Base-by-base conservation (phyloP, 345 rosid genomes). In the rapeseed (Brassica napus) region DNA sequence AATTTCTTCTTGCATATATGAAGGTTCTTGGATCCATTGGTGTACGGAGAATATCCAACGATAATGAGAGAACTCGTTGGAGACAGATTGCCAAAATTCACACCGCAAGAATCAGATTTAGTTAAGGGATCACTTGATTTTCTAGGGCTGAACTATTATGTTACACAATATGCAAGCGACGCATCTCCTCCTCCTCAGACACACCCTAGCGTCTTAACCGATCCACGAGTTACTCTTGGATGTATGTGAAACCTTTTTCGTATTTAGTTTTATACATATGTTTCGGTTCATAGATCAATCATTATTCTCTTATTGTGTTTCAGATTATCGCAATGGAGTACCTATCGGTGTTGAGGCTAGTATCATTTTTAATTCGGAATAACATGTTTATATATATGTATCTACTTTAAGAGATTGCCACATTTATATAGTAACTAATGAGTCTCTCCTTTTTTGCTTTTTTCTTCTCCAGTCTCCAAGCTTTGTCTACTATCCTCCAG, bases 61-160 rank as follows among this genome's bases (percentile, higher is more conserved):
- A 69, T 61, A 68, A 74, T 68, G 67, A 34, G 8, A 37, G 16
- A 34, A 1, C 15, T 34, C 3, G 59, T 81, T 3, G 80, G 77
- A 59, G 63, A 68, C 24, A 71, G 74, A 54, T 30, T 81, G 67
- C 80, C 77, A 4, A 54, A 6, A 47, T 81, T 57, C 64, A 55
- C 69, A 18, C 42, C 49, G 11, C 8, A 1, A 1, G 52, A 82
- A 34, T 78, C 82, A 2, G 74, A 34, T 16, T 23, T 82, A 23
- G 60, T 77, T 4, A 82, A 57, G 39, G 84, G 76, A 44, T 77
- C 84, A 9, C 64, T 82, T 32, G 84, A 82, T 69, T 82, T 77
- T 57, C 63, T 82, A 9, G 82, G 84, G 11, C 24, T 82, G 14
- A 32, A 82, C 66, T 77, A 82, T 42, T 82, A 77, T 49, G 30